Conservation (phyloP, 2,329 filamentous ascomycete species). For the Sclerotinia nivalis region DNA sequence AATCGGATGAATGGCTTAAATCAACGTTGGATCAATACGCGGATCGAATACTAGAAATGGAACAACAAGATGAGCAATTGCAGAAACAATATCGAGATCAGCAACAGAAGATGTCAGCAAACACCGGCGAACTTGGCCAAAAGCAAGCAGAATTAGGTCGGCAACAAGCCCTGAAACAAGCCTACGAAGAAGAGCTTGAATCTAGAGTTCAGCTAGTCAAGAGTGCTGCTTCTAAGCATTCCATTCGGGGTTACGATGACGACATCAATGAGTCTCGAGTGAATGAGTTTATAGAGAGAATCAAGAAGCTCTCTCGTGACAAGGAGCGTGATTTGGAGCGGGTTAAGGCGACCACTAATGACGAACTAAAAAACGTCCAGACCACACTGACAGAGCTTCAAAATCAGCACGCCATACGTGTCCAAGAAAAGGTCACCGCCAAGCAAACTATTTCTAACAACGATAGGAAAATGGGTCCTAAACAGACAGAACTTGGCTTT, state of each 20-base stretch:
- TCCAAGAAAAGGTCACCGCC: conserved; percentile 72
- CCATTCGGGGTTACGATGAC: conserved; percentile 81
- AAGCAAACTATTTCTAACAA: conserved; percentile 72
- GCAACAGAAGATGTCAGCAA: conserved; percentile 49
- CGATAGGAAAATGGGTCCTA: conserved; percentile 64
- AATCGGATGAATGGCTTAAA: conserved; percentile 75
- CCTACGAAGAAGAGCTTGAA: conserved; percentile 77
- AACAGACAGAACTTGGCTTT: conserved; percentile 69
- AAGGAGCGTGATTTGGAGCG: conserved; percentile 78
- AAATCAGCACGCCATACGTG: conserved; percentile 68
- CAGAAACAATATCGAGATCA: conserved; percentile 66
- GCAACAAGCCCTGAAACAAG: conserved; percentile 81
- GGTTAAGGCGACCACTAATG: conserved; percentile 69
- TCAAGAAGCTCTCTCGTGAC: conserved; percentile 73
- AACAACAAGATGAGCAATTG: conserved; percentile 62
- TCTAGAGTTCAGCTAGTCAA: conserved; percentile 73
- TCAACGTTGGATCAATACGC: conserved; percentile 75
- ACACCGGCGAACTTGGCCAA: conserved; percentile 50
- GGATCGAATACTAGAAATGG: conserved; percentile 66
- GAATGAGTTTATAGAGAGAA: conserved; percentile 72
- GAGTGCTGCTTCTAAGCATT: conserved; percentile 73
- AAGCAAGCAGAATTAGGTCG: conserved; percentile 71
- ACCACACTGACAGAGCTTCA: conserved; percentile 70
- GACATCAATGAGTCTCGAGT: conserved; percentile 74
- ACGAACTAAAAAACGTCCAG: conserved; percentile 75